Percentiles rank a stretch among this genome's conserved stretches.
Evolutionary conservation across 1,284 basidiomycete species (phyloP).

Genomic region (Tilletia caries): DNA sequence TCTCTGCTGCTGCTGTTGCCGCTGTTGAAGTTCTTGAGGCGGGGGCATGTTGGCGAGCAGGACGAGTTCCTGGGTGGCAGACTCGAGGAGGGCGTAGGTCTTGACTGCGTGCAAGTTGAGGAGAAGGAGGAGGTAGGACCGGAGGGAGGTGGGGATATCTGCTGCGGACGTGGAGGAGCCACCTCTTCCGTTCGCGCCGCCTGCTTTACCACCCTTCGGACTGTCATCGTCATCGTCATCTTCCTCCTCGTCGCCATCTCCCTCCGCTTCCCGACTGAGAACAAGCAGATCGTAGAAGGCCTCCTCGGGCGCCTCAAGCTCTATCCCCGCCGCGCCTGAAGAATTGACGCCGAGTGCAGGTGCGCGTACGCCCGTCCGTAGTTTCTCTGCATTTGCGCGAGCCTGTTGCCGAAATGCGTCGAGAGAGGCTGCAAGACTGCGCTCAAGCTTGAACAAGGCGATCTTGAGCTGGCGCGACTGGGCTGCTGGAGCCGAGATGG

Average conservation of each 20-base stretch:
- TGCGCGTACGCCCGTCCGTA: not conserved
- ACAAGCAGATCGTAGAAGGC: constrained; percentile 18
- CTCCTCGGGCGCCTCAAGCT: constrained; percentile 9
- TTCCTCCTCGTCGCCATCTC: constrained; percentile 32
- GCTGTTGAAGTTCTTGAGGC: not conserved
- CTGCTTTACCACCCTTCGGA: not conserved
- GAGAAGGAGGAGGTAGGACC: constrained; percentile 42
- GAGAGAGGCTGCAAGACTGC: constrained; percentile 30
- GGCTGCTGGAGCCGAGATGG: not conserved
- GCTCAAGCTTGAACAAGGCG: constrained; percentile 38
- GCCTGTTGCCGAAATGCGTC: constrained; percentile 27
- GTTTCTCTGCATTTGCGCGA: not conserved
- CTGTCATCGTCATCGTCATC: constrained; percentile 21
- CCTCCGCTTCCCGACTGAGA: constrained; percentile 9
- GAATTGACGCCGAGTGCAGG: not conserved
- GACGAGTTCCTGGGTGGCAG: constrained; percentile 36
- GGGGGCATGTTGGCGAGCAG: constrained; percentile 38
- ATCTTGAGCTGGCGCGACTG: constrained; percentile 40
- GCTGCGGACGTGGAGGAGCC: not conserved
- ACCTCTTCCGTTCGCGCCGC: not conserved
- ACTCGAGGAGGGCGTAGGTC: constrained; percentile 23
- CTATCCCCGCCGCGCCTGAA: not conserved
- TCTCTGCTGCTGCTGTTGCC: constrained; percentile 11
- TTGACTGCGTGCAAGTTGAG: constrained; percentile 39
- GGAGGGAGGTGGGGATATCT: constrained; percentile 9